phyloP scores from a whole-genome alignment of 2,329 filamentous ascomycete genomes.

The Emydomyces testavorans region DNA sequence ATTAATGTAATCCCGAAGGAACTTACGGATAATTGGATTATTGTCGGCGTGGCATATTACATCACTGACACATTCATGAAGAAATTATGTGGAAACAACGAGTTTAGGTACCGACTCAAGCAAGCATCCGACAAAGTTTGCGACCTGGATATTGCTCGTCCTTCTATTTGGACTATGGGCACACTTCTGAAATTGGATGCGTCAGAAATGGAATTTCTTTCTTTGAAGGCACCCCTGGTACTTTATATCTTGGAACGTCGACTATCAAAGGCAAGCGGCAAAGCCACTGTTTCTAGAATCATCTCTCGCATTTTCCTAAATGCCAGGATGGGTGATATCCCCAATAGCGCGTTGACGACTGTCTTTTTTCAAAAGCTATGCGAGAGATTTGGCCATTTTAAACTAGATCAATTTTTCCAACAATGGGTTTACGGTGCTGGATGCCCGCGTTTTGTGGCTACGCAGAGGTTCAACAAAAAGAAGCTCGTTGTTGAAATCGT shows the following conservation, averaged over 20 bases:
- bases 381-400: constrained; percentile 77
- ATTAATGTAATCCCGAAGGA: constrained; percentile 81
- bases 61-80: constrained; percentile 92
- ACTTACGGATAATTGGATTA: constrained; percentile 73
- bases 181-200: constrained; percentile 64
- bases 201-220: constrained; percentile 82
- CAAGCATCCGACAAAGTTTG: constrained; percentile 69
- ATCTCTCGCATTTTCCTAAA: constrained; percentile 77
- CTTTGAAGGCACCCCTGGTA: constrained; percentile 78
- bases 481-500: constrained; percentile 86
- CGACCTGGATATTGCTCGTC: constrained; percentile 67
- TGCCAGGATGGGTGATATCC: constrained; percentile 68
- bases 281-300: constrained; percentile 71
- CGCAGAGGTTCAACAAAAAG: constrained; percentile 94
- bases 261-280: constrained; percentile 75
- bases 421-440: constrained; percentile 87
- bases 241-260: constrained; percentile 89
- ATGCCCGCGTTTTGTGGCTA: constrained; percentile 76
- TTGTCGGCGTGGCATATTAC: constrained; percentile 81
- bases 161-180: constrained; percentile 72
- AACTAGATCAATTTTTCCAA: constrained; percentile 80
- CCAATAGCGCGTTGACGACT: constrained; percentile 57
- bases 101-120: constrained; percentile 85
- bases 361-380: constrained; percentile 70
- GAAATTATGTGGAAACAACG: constrained; percentile 83